Evolutionary conservation across 2,329 filamentous ascomycete genomes (phyloP), one percentile per base, ranked within the genome.

Genomic region (Alternaria sp.): DNA sequence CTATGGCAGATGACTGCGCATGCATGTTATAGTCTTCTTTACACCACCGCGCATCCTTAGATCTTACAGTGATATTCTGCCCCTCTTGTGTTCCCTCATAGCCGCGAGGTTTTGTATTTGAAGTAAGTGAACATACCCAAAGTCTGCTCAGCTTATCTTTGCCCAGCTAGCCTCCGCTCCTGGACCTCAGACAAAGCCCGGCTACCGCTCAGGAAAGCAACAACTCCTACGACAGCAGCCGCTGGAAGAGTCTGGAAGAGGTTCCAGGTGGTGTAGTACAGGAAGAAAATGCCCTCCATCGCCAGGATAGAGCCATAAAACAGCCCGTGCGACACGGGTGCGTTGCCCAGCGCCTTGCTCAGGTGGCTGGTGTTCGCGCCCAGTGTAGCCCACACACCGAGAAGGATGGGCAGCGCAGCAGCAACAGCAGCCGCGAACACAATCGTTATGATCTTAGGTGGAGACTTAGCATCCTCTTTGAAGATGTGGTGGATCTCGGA

Each of bases 171-270:
- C 61, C 96, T 89, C 70, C 96, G 88, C 75, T 90, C 89, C 83
- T 97, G 96, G 28, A 99, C 95, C 84, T 99, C 96, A 54, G 93
- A 91, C 70, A 99, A 84, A 6, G 96, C 96, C 80, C 93, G 90
- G 77, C 91, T 93, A 60, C 96, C 96, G 78, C 93, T 97, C 66
- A 98, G 81, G 77, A 97, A 93, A 11, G 92, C 88, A 58, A 93
- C 87, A 25, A 87, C 81, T 15, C 90, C 89, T 28, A 96, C 87
- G 46, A 89, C 82, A 32, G 85, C 85, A 57, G 91, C 89, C 25
- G 89, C 89, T 5, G 93, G 94, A 54, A 99, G 85, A 13, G 89
- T 89, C 84, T 97, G 91, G 86, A 98, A 97, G 49, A 99, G 85
- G 76, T 90, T 97, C 94, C 95, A 97, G 76, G 83, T 88, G 57